Evolutionary conservation across 2,329 filamentous ascomycete species (phyloP).

Genomic region (Penicillium verrucosum): DNA sequence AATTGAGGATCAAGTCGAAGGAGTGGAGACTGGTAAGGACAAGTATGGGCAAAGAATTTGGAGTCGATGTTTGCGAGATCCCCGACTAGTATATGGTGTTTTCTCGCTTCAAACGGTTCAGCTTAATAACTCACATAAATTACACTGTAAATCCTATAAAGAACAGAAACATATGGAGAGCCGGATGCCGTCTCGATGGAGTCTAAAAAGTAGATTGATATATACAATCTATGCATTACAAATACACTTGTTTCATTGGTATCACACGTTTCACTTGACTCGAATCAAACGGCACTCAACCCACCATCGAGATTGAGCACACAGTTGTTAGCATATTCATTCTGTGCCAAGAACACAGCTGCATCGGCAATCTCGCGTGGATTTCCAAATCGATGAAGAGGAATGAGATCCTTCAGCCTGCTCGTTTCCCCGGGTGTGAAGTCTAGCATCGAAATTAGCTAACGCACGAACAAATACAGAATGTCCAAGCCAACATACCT

Average conservation of each 20-base stretch:
- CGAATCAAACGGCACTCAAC: conserved; percentile 59
- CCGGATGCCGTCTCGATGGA: no score
- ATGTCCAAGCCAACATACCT: conserved; percentile 45
- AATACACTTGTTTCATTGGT: neutral
- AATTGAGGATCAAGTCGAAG: neutral
- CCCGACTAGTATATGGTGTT: no score
- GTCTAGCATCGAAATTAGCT: conserved; percentile 31
- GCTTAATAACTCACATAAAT: no score
- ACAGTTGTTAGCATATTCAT: conserved; percentile 83
- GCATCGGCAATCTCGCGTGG: conserved; percentile 76
- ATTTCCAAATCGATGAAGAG: conserved; percentile 63
- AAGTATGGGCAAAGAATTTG: no score
- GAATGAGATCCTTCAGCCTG: conserved; percentile 52
- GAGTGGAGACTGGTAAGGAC: neutral
- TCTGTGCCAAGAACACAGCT: conserved; percentile 71
- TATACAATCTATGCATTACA: neutral
- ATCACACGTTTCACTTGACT: neutral
- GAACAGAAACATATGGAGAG: no score
- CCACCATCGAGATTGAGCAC: conserved; percentile 83
- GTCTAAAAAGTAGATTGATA: no score
- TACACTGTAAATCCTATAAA: no score
- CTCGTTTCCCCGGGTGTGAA: conserved; percentile 38
- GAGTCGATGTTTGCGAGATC: no score
- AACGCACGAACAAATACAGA: neutral
- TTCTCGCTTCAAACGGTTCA: no score